Evolutionary conservation across 768 basidiomycete genomes (phyloP).

Genomic region (Heimioporus sp.): DNA sequence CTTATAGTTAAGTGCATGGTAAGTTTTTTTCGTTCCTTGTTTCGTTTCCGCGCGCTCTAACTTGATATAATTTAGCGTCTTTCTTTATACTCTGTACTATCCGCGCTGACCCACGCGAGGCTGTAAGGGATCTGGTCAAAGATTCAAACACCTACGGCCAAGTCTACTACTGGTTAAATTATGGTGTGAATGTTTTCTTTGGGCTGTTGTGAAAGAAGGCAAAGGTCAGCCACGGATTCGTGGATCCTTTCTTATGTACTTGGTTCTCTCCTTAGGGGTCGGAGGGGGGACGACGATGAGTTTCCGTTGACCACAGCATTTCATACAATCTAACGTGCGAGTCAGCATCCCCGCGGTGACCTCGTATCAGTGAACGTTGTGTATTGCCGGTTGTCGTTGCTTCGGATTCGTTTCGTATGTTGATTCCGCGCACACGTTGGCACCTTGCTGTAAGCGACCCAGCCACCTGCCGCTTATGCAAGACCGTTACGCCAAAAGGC

Average conservation of each 20-base stretch:
- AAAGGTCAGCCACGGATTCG: background rate
- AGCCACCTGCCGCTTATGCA: no score
- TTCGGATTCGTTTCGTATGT: background rate
- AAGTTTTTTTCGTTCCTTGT: background rate
- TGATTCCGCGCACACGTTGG: background rate
- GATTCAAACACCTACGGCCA: background rate
- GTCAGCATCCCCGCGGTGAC: no score
- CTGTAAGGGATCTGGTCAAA: background rate
- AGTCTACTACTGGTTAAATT: constrained; percentile 10
- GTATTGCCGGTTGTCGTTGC: no score
- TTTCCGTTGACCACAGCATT: no score
- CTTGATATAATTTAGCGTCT: background rate
- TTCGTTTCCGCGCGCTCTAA: background rate
- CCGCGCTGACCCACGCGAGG: background rate
- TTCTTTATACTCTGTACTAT: constrained; percentile 5
- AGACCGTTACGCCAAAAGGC: no score
- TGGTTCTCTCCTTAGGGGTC: no score
- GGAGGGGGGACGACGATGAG: no score
- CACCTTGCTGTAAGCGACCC: no score
- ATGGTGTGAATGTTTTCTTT: constrained; percentile 10
- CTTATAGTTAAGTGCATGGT: no score
- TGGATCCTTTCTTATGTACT: no score
- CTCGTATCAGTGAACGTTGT: no score
- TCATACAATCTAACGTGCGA: no score
- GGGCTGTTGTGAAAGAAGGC: constrained; percentile 13